phyloP scores from a whole-genome alignment of 768 basidiomycete species.

The Pleurotus eryngii region DNA sequence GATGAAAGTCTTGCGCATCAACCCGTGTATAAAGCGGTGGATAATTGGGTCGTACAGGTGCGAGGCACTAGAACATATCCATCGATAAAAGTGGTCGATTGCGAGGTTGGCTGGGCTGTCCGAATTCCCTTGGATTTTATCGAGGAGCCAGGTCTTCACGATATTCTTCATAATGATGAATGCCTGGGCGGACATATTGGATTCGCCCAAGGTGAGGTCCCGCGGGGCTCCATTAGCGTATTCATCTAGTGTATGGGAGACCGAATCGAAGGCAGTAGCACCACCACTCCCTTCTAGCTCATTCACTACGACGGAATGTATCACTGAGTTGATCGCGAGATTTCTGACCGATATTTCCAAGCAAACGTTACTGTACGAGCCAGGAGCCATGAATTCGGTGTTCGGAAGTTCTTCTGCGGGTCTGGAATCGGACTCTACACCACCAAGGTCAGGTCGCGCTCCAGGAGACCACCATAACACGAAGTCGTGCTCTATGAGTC shows the following conservation, averaged over 20 bases:
- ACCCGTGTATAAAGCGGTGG: conserved; percentile 88
- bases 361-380: conserved; percentile 91
- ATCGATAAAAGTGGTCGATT: conserved; percentile 96
- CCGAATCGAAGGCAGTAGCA: conserved; percentile 89
- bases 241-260: conserved; percentile 86
- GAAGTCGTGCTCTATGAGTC: conserved; percentile 82
- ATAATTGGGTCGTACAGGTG: conserved; percentile 90
- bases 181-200: conserved; percentile 81
- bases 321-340: conserved; percentile 88
- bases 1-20: conserved; percentile 98
- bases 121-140: conserved; percentile 70
- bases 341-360: conserved; percentile 88
- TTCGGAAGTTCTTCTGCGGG: conserved; percentile 74
- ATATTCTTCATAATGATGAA: conserved; percentile 83
- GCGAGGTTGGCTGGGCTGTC: conserved; percentile 65
- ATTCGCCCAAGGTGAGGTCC: conserved; percentile 84
- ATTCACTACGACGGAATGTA: conserved; percentile 93
- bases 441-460: conserved; percentile 88
- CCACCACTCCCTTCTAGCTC: conserved; percentile 96
- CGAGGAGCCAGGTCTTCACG: conserved; percentile 89
- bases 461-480: conserved; percentile 96
- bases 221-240: conserved; percentile 70
- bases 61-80: conserved; percentile 85
- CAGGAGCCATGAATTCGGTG: conserved; percentile 81
- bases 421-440: conserved; percentile 82